Evolutionary conservation across 2,329 filamentous ascomycete species (phyloP), one percentile per base, ranked within the genome.

Genomic region (Blastomyces parvus): DNA sequence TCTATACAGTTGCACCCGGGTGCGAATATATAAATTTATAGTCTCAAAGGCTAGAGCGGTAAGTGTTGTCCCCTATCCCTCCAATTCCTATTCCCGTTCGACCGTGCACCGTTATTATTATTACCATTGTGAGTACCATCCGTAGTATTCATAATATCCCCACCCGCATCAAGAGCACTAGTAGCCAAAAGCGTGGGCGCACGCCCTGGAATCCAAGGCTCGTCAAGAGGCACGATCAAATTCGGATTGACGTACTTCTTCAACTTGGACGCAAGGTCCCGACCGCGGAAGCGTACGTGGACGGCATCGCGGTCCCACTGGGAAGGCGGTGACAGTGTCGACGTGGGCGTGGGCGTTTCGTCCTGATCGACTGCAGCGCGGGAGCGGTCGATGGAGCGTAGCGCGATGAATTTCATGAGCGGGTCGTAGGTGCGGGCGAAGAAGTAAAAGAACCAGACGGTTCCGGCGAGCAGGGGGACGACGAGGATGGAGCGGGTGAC

Each of bases 401-500:
- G 79, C 36, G 95, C 91, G 73, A 99, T 97, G 73, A 94, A 97
- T 69, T 86, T 88, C 75, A 92, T 96, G 64, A 99, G 78, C 0
- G 94, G 93, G 70, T 91, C 89, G 70, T 94, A 99, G 0, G 88
- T 89, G 55, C 84, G 83, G 53, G 84, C 83, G 73, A 90, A 97
- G 68, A 90, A 89, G 74, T 90, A 89, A 67, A 85, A 88, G 72
- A 95, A 96, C 92, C 93, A 97, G 19, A 96, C 79, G 0, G 93
- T 97, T 40, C 86, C 85, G 11, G 87, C 79, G 4, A 96, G 79
- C 2, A 99, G 81, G 3, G 94, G 95, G 0, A 88, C 74, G 25
- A 97, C 82, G 38, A 92, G 79, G 14, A 86, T 78, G 0, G 91
- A 89, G 57, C 88, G 83, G 25, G 87, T 84, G 69, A 91, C 89